Evolutionary conservation across 352 stramenopile species (phyloP).

Genomic region (Pythium pyrilobum): DNA sequence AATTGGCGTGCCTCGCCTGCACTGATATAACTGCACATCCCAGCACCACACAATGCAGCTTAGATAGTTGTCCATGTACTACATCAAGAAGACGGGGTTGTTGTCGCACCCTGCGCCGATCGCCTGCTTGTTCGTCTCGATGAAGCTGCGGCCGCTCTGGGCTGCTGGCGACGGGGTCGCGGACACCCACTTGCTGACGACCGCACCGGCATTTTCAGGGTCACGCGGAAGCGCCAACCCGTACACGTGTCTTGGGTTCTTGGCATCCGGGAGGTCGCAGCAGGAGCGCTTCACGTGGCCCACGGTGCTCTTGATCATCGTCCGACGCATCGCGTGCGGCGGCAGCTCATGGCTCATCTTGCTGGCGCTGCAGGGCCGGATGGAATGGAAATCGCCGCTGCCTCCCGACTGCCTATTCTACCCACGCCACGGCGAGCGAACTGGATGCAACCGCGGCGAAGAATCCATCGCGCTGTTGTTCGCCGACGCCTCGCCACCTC

Average conservation of each 20-base stretch:
- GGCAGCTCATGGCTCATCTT: conserved; percentile 31
- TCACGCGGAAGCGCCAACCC: conserved; percentile 65
- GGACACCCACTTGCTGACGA: conserved; percentile 71
- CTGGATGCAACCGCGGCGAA: too few relatives aligned
- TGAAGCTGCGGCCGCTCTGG: conserved; percentile 64
- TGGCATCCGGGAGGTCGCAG: conserved; percentile 66
- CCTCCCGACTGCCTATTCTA: too few relatives aligned
- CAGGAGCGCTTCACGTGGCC: conserved; percentile 48
- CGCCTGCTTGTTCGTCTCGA: conserved; percentile 73
- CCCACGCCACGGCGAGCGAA: too few relatives aligned
- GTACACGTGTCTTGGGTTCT: conserved; percentile 60
- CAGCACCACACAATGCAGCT: not conserved
- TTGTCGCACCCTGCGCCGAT: conserved; percentile 39
- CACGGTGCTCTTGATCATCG: conserved; percentile 80
- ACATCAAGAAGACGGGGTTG: too few relatives aligned
- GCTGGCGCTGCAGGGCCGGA: too few relatives aligned
- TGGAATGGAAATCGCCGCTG: too few relatives aligned
- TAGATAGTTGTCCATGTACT: too few relatives aligned
- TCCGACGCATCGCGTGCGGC: conserved; percentile 46
- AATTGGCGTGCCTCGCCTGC: conserved; percentile 54
- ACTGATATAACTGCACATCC: conserved; percentile 34
- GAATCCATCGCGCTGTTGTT: too few relatives aligned
- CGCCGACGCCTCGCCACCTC: too few relatives aligned
- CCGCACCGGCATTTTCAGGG: conserved; percentile 60
- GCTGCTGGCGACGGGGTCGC: conserved; percentile 55